A percentile compares a stretch with the other conserved stretches of the same genome.
Conservation (phyloP, 331 rosid genomes). For the Spiraea crenata region DNA sequence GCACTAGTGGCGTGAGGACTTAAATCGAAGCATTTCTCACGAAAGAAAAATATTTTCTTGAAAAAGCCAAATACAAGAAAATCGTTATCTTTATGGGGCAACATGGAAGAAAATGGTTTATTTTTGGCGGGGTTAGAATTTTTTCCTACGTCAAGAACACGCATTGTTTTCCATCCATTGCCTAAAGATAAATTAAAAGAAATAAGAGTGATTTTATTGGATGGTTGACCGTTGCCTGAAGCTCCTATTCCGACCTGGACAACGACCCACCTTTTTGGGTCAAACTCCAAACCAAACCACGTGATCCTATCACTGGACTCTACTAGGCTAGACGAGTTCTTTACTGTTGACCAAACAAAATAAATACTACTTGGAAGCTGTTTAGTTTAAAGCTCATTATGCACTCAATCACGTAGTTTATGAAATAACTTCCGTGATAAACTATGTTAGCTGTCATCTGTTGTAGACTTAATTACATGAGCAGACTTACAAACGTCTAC, state of each 20-base stretch:
- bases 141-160: slow-evolving; percentile 27
- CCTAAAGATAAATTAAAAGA: neutral
- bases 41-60: neutral
- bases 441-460: too few species aligned
- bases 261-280: slow-evolving; percentile 32
- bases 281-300: slow-evolving; percentile 24
- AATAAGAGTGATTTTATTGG: neutral
- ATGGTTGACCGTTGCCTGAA: slow-evolving; percentile 36
- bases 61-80: neutral
- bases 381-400: too few species aligned
- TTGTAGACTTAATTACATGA: too few species aligned
- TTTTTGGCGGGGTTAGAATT: neutral
- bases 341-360: too few species aligned
- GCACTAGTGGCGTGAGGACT: slow-evolving; percentile 2
- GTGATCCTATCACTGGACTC: slow-evolving; percentile 13
- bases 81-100: neutral
- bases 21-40: neutral
- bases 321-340: too few species aligned
- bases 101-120: neutral
- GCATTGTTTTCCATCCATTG: neutral
- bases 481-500: too few species aligned
- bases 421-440: too few species aligned
- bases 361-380: too few species aligned
- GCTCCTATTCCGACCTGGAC: slow-evolving; percentile 28
- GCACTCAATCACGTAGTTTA: too few species aligned